phyloP scores from a whole-genome alignment of 2,329 filamentous ascomycete genomes.

The Fusarium armeniacum region DNA sequence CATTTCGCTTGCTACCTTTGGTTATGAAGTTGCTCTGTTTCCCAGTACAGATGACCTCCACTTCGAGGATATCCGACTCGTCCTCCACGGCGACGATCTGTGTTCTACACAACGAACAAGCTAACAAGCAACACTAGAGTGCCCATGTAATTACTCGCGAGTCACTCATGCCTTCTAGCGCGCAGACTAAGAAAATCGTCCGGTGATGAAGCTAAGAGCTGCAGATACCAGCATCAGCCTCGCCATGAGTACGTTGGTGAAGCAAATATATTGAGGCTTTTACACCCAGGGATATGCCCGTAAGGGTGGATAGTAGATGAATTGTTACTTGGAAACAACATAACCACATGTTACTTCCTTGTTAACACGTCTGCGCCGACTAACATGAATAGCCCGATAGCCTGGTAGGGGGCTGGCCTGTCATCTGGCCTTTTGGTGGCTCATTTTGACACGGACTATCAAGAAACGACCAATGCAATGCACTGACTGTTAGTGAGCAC shows the following conservation, averaged over 20 bases:
- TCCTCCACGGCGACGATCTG: constrained; percentile 8
- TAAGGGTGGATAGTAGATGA: background rate
- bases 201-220: constrained; percentile 1
- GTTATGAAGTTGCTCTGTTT: constrained; percentile 12
- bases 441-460: background rate
- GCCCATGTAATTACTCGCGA: background rate
- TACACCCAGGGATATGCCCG: background rate
- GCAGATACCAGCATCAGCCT: background rate
- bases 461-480: constrained; percentile 8
- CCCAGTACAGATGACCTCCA: constrained; percentile 2
- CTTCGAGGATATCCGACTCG: background rate
- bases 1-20: background rate
- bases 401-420: constrained; percentile 13
- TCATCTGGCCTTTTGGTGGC: constrained; percentile 4
- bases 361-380: background rate
- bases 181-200: background rate
- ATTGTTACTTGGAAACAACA: background rate
- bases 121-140: constrained; percentile 4
- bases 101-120: background rate
- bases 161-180: constrained; percentile 5
- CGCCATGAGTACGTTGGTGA: background rate
- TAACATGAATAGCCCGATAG: constrained; percentile 1
- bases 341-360: background rate
- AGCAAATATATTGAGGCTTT: background rate
- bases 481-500: constrained; percentile 16